phyloP scores from a whole-genome alignment of 1,139 yeast genomes.

The Debaryomyces nepalensis region DNA sequence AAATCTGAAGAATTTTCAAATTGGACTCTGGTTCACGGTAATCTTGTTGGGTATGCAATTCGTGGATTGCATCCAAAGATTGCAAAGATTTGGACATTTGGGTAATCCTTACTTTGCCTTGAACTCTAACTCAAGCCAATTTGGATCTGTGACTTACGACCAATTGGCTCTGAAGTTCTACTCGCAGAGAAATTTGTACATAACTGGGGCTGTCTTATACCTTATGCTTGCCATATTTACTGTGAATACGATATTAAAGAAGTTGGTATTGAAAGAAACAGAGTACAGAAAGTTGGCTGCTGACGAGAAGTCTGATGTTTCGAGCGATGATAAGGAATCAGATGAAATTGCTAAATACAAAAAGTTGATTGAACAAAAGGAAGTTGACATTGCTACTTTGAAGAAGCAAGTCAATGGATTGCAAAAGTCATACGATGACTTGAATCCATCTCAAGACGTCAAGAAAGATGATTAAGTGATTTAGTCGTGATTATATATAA shows the following conservation, averaged over 20 bases:
- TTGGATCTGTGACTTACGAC: constrained; percentile 35
- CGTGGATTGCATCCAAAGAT: constrained; percentile 59
- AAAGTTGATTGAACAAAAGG: constrained; percentile 48
- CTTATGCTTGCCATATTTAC: constrained; percentile 62
- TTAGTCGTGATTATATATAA: background rate
- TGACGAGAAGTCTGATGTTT: constrained; percentile 22
- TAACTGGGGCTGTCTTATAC: constrained; percentile 72
- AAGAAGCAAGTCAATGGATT: constrained; percentile 58
- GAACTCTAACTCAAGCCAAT: constrained; percentile 16
- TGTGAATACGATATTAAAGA: constrained; percentile 57
- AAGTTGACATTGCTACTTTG: constrained; percentile 53
- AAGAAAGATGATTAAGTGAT: constrained; percentile 18
- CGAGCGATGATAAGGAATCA: constrained; percentile 23
- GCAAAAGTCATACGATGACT: constrained; percentile 56
- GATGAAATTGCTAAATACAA: constrained; percentile 43
- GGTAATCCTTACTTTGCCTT: constrained; percentile 33
- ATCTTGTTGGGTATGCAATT: constrained; percentile 58
- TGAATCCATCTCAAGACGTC: constrained; percentile 26
- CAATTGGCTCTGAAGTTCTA: constrained; percentile 62
- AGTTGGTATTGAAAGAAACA: constrained; percentile 61
- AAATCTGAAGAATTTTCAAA: constrained; percentile 50
- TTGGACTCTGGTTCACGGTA: constrained; percentile 52
- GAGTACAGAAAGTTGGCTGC: constrained; percentile 35
- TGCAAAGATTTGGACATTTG: constrained; percentile 33
- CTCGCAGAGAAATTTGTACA: constrained; percentile 71